phyloP scores from a whole-genome alignment of 176 grass and related monocot genomes.

The Triticum turgidum region DNA sequence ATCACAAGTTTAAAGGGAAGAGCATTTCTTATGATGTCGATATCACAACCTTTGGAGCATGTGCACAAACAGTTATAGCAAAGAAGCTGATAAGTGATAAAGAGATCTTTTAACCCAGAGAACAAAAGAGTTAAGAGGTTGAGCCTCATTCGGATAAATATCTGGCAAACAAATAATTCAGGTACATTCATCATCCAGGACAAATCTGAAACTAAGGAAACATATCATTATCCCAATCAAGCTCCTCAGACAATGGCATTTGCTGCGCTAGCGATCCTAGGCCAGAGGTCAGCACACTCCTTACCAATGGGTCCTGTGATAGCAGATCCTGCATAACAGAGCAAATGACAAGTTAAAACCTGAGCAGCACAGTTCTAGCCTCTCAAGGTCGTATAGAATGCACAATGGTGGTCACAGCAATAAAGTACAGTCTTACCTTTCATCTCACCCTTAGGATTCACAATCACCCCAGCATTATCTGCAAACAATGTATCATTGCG shows the following conservation, averaged over 20 bases:
- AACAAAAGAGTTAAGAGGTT: background rate
- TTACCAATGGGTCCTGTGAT: slow-evolving; percentile 64
- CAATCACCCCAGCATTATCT: slow-evolving; percentile 69
- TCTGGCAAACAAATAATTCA: background rate
- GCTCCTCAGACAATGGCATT: slow-evolving; percentile 50
- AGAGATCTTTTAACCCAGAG: background rate
- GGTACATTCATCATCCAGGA: background rate
- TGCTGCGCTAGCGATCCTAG: slow-evolving; percentile 56
- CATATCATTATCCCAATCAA: background rate
- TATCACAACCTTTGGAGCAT: no score
- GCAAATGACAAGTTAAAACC: background rate
- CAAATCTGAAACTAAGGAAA: slow-evolving; percentile 15
- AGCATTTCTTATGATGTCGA: no score
- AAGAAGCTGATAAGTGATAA: background rate
- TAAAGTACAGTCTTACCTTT: slow-evolving; percentile 34
- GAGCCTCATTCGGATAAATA: background rate
- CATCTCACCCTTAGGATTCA: slow-evolving; percentile 67
- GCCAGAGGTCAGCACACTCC: slow-evolving; percentile 61
- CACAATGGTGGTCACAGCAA: background rate
- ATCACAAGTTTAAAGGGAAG: no score
- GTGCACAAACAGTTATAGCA: no score
- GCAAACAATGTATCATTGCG: background rate
- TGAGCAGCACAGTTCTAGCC: background rate
- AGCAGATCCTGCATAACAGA: slow-evolving; percentile 41
- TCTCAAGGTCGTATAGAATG: background rate